Evolutionary conservation across 371 early-diverging fungal genomes (phyloP).

Genomic region (Chytridium lagenaria): DNA sequence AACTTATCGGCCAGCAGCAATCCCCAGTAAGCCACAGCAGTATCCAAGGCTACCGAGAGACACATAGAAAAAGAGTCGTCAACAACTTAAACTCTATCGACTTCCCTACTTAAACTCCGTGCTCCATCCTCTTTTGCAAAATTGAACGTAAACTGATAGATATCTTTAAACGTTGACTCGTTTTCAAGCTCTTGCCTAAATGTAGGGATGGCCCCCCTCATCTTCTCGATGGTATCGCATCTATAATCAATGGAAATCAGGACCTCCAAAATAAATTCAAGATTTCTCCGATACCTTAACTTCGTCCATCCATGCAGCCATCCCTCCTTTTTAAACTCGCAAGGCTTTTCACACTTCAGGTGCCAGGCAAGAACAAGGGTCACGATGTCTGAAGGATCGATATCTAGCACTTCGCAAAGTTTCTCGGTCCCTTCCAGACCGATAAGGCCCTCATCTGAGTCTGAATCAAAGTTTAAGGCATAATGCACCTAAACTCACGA

Average conservation of each 20-base stretch:
- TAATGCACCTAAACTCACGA: not conserved
- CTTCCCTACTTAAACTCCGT: constrained; percentile 71
- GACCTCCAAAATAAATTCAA: constrained; percentile 11
- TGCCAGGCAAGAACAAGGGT: constrained; percentile 75
- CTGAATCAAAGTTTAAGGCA: constrained; percentile 39
- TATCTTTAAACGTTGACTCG: constrained; percentile 63
- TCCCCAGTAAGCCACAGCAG: constrained; percentile 79
- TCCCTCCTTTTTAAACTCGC: constrained; percentile 72
- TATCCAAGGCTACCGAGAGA: constrained; percentile 65
- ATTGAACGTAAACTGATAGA: constrained; percentile 81
- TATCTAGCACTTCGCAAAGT: constrained; percentile 64
- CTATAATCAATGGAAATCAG: no score
- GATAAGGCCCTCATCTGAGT: constrained; percentile 71
- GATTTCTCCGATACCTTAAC: constrained; percentile 53
- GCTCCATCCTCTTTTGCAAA: constrained; percentile 74
- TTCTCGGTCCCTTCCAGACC: constrained; percentile 76
- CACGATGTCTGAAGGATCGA: constrained; percentile 80
- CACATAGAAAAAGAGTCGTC: constrained; percentile 12
- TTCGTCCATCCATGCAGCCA: constrained; percentile 71
- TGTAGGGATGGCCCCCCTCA: constrained; percentile 60
- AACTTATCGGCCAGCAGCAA: constrained; percentile 68
- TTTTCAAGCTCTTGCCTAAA: constrained; percentile 64
- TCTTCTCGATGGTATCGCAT: constrained; percentile 70
- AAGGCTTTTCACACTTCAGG: constrained; percentile 75
- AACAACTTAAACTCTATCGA: not conserved